Conservation (phyloP, 768 basidiomycete genomes). For the Goffeauzyma gilvescens region DNA sequence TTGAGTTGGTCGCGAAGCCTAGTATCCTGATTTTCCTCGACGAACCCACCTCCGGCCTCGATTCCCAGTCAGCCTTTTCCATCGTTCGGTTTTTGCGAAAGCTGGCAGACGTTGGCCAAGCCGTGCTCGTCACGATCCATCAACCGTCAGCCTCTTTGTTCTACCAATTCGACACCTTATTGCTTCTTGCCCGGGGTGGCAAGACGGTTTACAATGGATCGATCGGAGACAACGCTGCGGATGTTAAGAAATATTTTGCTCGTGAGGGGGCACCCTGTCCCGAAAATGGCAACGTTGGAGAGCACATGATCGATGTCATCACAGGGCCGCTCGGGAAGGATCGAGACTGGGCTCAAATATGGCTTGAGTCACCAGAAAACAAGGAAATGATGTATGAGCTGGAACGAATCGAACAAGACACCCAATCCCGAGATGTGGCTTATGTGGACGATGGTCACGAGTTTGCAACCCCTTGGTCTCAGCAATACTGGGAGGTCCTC, state of each 20-base stretch:
- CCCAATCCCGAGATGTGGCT: constrained; percentile 34
- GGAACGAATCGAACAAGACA: constrained; percentile 36
- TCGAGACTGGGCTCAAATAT: constrained; percentile 65
- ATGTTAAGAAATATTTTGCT: constrained; percentile 7
- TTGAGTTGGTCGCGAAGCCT: constrained; percentile 66
- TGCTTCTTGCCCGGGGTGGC: constrained; percentile 57
- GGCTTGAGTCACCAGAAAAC: constrained; percentile 50
- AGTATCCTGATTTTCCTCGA: constrained; percentile 58
- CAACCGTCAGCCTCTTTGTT: constrained; percentile 47
- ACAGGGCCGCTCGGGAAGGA: constrained; percentile 46
- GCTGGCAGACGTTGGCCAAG: constrained; percentile 60
- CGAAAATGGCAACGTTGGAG: constrained; percentile 50
- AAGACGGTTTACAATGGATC: constrained; percentile 31
- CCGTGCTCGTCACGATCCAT: constrained; percentile 61
- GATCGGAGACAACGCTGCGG: constrained; percentile 6
- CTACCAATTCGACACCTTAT: constrained; percentile 53
- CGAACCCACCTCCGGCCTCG: constrained; percentile 50
- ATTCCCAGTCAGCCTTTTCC: constrained; percentile 63
- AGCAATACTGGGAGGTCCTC: constrained; percentile 6
- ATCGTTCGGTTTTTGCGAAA: constrained; percentile 49
- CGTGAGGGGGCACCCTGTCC: constrained; percentile 34
- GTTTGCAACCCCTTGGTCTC: constrained; percentile 11
- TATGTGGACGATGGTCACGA: constrained; percentile 30
- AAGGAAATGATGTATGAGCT: constrained; percentile 33
- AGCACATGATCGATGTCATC: constrained; percentile 46